Evolutionary conservation across 169 alveolate genomes (phyloP).

Genomic region (Toxoplasma gondii): DNA sequence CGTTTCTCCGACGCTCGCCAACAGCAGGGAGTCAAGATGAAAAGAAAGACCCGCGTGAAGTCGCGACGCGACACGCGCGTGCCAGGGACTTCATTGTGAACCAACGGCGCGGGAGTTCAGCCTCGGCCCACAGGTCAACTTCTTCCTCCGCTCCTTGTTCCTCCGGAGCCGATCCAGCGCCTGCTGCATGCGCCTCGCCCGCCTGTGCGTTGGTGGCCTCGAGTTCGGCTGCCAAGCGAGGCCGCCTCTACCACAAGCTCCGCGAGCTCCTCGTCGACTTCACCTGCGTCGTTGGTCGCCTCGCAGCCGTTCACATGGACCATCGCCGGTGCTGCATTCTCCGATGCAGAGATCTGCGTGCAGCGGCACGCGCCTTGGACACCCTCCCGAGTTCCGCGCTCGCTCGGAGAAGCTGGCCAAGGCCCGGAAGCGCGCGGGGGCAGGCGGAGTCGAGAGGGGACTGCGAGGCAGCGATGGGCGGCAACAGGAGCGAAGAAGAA

Average conservation of each 20-base stretch:
- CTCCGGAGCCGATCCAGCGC: neutral
- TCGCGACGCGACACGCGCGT: no score
- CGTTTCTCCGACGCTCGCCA: neutral
- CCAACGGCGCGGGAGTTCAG: neutral
- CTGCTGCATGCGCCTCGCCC: neutral
- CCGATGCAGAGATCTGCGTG: slow-evolving; percentile 7
- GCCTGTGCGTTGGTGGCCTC: neutral
- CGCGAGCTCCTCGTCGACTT: slow-evolving; percentile 28
- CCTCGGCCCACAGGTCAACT: neutral
- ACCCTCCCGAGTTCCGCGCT: neutral
- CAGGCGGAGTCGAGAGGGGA: neutral
- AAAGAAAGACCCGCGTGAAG: no score
- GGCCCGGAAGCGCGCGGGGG: neutral
- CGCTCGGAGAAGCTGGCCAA: neutral
- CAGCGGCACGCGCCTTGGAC: slow-evolving; percentile 27
- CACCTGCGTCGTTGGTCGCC: neutral
- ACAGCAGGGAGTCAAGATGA: neutral
- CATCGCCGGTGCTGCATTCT: slow-evolving; percentile 38
- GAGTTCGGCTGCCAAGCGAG: neutral
- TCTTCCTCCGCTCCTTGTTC: neutral
- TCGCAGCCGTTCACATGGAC: slow-evolving; percentile 39
- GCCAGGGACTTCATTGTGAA: neutral
- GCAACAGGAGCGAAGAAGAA: neutral
- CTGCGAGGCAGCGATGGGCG: neutral
- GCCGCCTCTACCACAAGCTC: neutral